Base-by-base conservation (phyloP, 345 rosid genomes). In the Moricandia moricandioides region DNA sequence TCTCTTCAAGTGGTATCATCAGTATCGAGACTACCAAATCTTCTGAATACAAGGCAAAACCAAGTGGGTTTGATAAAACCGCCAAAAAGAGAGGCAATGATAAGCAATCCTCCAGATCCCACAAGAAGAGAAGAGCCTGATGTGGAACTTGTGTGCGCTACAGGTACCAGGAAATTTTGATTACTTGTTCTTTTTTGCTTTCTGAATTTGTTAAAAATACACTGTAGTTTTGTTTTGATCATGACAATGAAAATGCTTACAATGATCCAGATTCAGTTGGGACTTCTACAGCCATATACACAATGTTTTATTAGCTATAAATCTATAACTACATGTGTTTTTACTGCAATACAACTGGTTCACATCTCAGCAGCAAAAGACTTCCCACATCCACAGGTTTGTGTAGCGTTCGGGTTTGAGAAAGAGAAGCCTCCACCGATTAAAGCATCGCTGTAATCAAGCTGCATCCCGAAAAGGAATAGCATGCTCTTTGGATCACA, bases 401-500 rank as follows among this genome's bases (percentile, higher is more conserved):
- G 95, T 2, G 92, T 88, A n/a, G 96, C 94, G 73, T 94, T 94
- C 6, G 97, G 98, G 84, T 94, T 94, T 69, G 85, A 82, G 88
- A 94, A 94, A 57, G 89, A 85, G 85, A 94, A 94, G 79, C 98
- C 98, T 56, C 98, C 98, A 45, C 98, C 97, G 18, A 94, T 94
- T 17, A 94, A 90, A 67, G 98, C 96, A 62, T 91, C 86, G 6
- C 97, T 94, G 84, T 91, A 90, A 82, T 94, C 98, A 71, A 94
- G 79, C 76, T 91, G 97, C 98, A 94, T 91, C n/a, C 97, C 98
- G 8, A 81, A 94, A 45, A 94, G 16, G 79, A 90, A 94, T 9
- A 94, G 98, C 60, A 94, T 95, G 85, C 98, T 94, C 87, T 94
- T 94, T 1, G 98, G 97, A 89, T 94, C 98, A 82, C 95, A 89